A percentile compares a stretch with the other conserved stretches of the same genome.
Conservation (phyloP, 1,139 yeast genomes). For the Magnusiomyces ingens region DNA sequence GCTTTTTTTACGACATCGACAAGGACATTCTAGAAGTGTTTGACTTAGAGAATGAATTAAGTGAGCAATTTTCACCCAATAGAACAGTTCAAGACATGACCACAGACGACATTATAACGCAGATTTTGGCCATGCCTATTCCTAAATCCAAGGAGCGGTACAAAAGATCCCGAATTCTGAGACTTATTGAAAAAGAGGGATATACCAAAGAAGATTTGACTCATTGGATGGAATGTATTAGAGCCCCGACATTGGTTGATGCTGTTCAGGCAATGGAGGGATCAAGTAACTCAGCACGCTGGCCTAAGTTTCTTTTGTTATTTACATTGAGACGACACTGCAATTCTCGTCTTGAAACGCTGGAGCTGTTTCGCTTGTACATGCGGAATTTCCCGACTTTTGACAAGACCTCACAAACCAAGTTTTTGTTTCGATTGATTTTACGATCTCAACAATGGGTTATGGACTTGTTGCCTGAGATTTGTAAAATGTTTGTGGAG, state of each 20-base stretch:
- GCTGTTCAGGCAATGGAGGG: conserved; percentile 23
- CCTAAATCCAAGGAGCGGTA: background rate
- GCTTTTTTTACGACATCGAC: background rate
- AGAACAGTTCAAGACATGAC: background rate
- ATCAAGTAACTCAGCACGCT: conserved; percentile 12
- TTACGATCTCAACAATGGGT: conserved; percentile 20
- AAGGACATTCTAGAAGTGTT: background rate
- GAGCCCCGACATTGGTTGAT: conserved; percentile 17
- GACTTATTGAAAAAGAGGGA: conserved; percentile 16
- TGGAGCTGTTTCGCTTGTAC: conserved; percentile 21
- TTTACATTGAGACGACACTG: conserved; percentile 26
- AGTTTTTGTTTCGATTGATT: conserved; percentile 22
- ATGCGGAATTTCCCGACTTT: conserved; percentile 16
- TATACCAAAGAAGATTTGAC: conserved; percentile 17
- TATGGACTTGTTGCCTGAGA: conserved; percentile 26
- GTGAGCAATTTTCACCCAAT: background rate
- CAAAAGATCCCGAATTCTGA: conserved; percentile 1
- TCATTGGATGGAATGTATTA: conserved; percentile 23
- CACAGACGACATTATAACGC: background rate
- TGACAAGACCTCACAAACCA: conserved; percentile 20
- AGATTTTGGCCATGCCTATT: background rate
- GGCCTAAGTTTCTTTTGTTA: conserved; percentile 29
- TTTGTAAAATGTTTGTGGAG: conserved; percentile 23
- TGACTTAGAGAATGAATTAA: background rate
- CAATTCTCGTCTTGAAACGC: conserved; percentile 24